Percentiles rank a stretch among this genome's conserved stretches.
Conservation (phyloP, 345 rosid genomes). For the Camelina laxa region DNA sequence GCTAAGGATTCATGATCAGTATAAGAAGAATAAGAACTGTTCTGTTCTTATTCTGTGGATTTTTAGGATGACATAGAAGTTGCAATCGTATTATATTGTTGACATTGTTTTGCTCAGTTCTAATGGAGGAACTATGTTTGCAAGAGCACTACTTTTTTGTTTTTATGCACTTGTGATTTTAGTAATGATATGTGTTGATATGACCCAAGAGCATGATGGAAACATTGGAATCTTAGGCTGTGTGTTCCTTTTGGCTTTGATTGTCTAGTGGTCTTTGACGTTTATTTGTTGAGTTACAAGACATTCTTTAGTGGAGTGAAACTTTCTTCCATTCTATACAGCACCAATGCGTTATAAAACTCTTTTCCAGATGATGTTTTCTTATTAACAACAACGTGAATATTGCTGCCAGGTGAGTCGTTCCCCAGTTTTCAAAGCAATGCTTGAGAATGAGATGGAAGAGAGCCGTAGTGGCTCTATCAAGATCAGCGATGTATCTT, state of each 20-base stretch:
- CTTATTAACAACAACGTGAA: background rate
- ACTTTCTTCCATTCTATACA: background rate
- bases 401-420: slow-evolving; percentile 59
- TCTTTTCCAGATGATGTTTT: background rate
- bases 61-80: background rate
- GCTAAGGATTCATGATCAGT: too few relatives aligned
- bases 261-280: slow-evolving; percentile 5
- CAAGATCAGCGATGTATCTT: slow-evolving; percentile 70
- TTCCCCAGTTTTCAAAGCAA: slow-evolving; percentile 86
- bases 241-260: slow-evolving; percentile 9
- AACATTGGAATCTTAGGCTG: background rate
- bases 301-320: background rate
- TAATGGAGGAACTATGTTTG: background rate
- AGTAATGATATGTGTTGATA: background rate
- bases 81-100: background rate
- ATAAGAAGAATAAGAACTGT: too few relatives aligned
- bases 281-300: background rate
- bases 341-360: background rate
- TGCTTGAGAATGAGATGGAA: slow-evolving; percentile 88
- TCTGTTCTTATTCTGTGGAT: too few relatives aligned
- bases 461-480: slow-evolving; percentile 85
- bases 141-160: background rate
- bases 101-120: background rate
- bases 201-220: background rate
- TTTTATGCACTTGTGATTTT: background rate